phyloP scores from a whole-genome alignment of 305 asterid genomes.

The Fraxinus baroniana region DNA sequence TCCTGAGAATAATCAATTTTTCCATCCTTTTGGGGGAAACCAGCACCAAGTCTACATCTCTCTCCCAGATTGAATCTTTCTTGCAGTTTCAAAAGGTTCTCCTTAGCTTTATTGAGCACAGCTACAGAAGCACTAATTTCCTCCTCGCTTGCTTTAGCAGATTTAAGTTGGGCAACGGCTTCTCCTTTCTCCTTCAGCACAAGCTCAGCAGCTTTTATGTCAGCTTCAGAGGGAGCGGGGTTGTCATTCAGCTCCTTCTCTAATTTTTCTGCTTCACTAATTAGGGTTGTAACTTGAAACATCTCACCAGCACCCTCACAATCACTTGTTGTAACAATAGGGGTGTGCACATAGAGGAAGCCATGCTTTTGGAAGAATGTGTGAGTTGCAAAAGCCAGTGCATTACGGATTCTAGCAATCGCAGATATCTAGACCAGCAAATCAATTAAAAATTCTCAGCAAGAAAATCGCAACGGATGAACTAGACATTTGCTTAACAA shows the following conservation, averaged over 20 bases:
- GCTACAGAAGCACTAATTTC: conserved; percentile 65
- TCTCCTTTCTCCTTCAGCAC: conserved; percentile 75
- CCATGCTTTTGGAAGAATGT: conserved; percentile 92
- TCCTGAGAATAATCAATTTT: conserved; percentile 80
- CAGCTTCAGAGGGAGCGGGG: conserved; percentile 70
- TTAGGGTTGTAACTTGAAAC: conserved; percentile 88
- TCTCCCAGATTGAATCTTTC: conserved; percentile 63
- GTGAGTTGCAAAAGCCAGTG: conserved; percentile 90
- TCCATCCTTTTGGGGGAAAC: conserved; percentile 78
- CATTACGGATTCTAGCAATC: conserved; percentile 82
- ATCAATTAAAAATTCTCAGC: neutral
- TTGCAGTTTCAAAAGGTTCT: conserved; percentile 51
- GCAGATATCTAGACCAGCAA: conserved; percentile 65
- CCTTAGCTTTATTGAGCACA: conserved; percentile 75
- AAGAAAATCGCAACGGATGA: conserved; percentile 12
- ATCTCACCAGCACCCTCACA: conserved; percentile 99
- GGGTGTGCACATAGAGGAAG: conserved; percentile 87
- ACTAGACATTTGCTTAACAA: neutral
- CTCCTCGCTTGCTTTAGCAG: conserved; percentile 61
- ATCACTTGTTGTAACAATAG: conserved; percentile 92
- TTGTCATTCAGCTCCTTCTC: conserved; percentile 74
- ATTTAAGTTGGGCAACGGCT: conserved; percentile 62
- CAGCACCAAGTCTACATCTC: conserved; percentile 56
- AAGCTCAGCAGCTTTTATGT: conserved; percentile 55
- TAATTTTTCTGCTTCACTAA: conserved; percentile 69